Evolutionary conservation across 805 yeast species (phyloP).

Genomic region (Sporopachydermia lactativora): DNA sequence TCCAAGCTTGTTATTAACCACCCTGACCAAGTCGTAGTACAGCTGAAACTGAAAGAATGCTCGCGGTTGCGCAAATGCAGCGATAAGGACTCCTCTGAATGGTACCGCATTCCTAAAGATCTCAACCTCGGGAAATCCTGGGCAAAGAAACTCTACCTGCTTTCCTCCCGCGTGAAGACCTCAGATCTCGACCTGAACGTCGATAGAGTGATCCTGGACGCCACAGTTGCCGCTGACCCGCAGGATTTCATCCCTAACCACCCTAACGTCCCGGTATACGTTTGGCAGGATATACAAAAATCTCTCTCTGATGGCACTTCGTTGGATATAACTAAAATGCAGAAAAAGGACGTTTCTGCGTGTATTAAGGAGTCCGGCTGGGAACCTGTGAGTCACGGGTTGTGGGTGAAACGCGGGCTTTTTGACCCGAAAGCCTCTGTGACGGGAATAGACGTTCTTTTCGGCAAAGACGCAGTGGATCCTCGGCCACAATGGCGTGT

Average conservation of each 20-base stretch:
- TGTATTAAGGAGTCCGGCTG: constrained; percentile 19
- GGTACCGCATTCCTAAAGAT: constrained; percentile 34
- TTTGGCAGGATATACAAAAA: constrained; percentile 8
- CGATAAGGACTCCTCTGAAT: constrained; percentile 21
- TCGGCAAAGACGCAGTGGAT: constrained; percentile 60
- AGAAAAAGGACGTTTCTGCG: constrained; percentile 10
- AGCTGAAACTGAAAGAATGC: constrained; percentile 22
- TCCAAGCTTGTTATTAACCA: constrained; percentile 26
- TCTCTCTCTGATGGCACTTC: constrained; percentile 6
- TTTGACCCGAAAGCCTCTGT: constrained; percentile 25
- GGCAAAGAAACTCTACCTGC: constrained; percentile 27
- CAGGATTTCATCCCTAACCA: constrained; percentile 14
- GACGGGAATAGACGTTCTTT: constrained; percentile 53
- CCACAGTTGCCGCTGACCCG: constrained; percentile 19
- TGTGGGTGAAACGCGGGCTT: constrained; percentile 46
- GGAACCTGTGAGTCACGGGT: constrained; percentile 25
- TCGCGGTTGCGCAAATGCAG: constrained; percentile 4
- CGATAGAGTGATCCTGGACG: constrained; percentile 20
- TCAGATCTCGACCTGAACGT: constrained; percentile 6
- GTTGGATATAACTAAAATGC: constrained; percentile 9
- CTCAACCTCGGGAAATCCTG: constrained; percentile 30
- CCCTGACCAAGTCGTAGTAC: constrained; percentile 29
- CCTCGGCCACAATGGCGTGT: constrained; percentile 63
- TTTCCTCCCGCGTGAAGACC: constrained; percentile 12
- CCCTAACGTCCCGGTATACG: constrained; percentile 21